These are phyloP conservation scores for Vitis labrusca DNA, from an alignment of 164 flowering plant genomes.

Conservation along the genomic window DNA sequence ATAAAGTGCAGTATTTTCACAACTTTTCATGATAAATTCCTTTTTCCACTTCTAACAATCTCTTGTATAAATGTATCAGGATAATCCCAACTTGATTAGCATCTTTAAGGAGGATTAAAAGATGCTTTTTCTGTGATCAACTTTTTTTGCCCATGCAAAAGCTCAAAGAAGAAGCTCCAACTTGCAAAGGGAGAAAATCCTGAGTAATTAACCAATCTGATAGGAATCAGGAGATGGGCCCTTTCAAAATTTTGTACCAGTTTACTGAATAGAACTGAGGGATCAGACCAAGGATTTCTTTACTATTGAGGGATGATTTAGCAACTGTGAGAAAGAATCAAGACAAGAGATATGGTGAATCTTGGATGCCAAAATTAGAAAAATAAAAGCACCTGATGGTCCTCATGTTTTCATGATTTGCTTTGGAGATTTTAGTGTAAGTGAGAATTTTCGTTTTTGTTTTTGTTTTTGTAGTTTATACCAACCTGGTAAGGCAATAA, in stretches of 20 bases:
- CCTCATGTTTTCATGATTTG: slow-evolving; percentile 9
- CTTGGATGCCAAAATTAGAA: slow-evolving; percentile 12
- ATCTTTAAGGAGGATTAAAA: neutral
- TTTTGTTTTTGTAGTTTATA: slow-evolving; percentile 13
- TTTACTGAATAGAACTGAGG: neutral
- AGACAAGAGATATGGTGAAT: neutral
- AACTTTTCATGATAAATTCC: neutral
- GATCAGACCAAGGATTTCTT: neutral
- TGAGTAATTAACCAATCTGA: neutral
- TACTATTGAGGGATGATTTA: no score
- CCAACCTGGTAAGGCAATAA: slow-evolving; percentile 98
- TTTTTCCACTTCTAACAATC: no score
- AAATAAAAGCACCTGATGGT: slow-evolving; percentile 12
- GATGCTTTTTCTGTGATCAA: neutral
- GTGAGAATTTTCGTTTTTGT: neutral
- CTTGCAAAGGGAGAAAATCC: neutral
- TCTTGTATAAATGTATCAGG: no score
- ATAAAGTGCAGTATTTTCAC: neutral
- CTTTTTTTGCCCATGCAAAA: neutral
- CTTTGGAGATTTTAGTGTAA: slow-evolving; percentile 3
- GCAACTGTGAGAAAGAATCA: slow-evolving; percentile 1
- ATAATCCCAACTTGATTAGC: neutral
- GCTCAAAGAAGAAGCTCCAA: neutral
- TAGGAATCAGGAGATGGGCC: slow-evolving; percentile 9
- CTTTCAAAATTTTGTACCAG: neutral